A percentile compares a stretch with the other conserved stretches of the same genome.
Conservation (phyloP, 371 early-diverging fungal species). For the Actinomortierella wolfii region DNA sequence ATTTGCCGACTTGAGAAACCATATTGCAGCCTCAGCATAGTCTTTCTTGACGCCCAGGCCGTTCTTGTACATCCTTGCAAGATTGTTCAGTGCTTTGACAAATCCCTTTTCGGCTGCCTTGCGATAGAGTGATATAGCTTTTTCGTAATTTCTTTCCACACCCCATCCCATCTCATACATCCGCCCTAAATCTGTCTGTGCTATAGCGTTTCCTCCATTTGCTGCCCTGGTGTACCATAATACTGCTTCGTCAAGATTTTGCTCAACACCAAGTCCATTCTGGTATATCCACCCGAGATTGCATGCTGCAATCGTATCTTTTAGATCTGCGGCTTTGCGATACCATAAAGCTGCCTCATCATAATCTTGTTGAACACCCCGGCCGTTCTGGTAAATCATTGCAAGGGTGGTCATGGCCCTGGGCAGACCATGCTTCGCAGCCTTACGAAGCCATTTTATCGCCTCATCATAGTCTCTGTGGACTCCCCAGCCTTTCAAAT, state of each 20-base stretch:
- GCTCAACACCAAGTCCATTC: slow-evolving; percentile 80
- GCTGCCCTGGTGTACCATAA: slow-evolving; percentile 79
- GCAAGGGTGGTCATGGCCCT: slow-evolving; percentile 86
- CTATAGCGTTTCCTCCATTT: slow-evolving; percentile 75
- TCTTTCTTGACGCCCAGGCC: too few relatives aligned
- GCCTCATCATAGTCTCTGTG: slow-evolving; percentile 69
- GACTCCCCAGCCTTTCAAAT: slow-evolving; percentile 85
- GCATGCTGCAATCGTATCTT: slow-evolving; percentile 82
- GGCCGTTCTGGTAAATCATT: slow-evolving; percentile 89
- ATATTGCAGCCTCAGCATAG: too few relatives aligned
- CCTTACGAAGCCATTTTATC: slow-evolving; percentile 68
- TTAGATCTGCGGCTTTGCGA: slow-evolving; percentile 69
- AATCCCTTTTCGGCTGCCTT: slow-evolving; percentile 76
- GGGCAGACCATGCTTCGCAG: slow-evolving; percentile 78
- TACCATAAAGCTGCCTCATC: slow-evolving; percentile 77
- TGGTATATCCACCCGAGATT: slow-evolving; percentile 92
- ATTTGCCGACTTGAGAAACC: too few relatives aligned
- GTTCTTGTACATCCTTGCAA: too few relatives aligned
- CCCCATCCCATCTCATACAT: slow-evolving; percentile 86
- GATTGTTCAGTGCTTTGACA: too few relatives aligned
- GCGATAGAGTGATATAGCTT: slow-evolving; percentile 74
- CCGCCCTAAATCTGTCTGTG: slow-evolving; percentile 74
- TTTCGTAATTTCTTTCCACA: slow-evolving; percentile 60
- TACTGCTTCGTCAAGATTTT: slow-evolving; percentile 69
- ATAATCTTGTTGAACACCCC: slow-evolving; percentile 72